A percentile compares a stretch with the other conserved stretches of the same genome.
Evolutionary conservation across 805 yeast genomes (phyloP).

Genomic region (Lipomyces sp.): DNA sequence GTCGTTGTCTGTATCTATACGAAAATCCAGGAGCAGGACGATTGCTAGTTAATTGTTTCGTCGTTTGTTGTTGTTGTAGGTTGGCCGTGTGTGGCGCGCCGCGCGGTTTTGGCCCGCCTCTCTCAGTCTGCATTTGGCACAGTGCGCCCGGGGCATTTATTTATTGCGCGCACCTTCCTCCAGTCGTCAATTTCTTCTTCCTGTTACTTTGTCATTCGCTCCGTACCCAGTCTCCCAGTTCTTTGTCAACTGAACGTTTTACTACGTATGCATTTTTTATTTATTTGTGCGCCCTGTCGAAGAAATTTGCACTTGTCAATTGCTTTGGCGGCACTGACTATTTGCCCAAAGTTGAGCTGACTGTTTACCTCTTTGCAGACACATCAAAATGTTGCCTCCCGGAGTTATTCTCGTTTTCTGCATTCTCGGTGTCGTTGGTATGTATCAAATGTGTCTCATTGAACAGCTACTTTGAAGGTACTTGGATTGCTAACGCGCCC

Average conservation of each 20-base stretch:
- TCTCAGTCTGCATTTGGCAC: not conserved
- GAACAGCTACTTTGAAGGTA: not conserved
- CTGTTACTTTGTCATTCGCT: not conserved
- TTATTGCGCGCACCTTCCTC: conserved; percentile 11
- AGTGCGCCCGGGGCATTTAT: not conserved
- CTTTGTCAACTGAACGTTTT: not conserved
- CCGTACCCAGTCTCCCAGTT: not conserved
- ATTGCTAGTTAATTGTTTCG: no score
- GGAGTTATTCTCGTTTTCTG: conserved; percentile 74
- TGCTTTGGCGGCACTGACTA: not conserved
- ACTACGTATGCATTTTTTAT: not conserved
- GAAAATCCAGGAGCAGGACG: no score
- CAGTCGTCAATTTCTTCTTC: not conserved
- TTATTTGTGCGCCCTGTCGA: not conserved
- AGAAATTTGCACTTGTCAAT: not conserved
- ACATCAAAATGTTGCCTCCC: conserved; percentile 61
- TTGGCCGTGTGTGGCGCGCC: not conserved
- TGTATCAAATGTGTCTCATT: conserved; percentile 23
- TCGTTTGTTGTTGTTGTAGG: not conserved
- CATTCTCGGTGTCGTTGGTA: conserved; percentile 47
- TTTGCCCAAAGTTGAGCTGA: not conserved
- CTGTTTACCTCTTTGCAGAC: not conserved
- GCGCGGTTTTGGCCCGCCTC: not conserved
- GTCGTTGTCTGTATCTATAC: no score
- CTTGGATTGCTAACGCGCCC: conserved; percentile 43